These are phyloP conservation scores for Corymbia citriodora DNA, from an alignment of 441 rosid genomes.

Conservation along the genomic window DNA sequence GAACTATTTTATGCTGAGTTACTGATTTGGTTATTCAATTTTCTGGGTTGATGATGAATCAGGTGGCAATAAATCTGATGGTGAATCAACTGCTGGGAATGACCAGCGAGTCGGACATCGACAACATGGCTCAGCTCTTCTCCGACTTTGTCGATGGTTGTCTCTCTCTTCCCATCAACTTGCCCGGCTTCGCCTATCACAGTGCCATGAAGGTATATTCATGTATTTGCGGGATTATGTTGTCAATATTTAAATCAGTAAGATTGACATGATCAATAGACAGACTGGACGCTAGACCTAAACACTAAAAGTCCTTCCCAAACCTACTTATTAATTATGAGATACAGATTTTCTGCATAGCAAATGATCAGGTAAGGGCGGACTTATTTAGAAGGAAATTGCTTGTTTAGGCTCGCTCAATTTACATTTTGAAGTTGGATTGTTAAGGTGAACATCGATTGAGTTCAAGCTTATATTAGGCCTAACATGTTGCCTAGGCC, in stretches of 20 bases:
- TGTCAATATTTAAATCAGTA: background rate
- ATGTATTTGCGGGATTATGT: background rate
- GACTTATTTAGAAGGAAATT: background rate
- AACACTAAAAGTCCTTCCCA: background rate
- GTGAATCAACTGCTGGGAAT: slow-evolving; percentile 69
- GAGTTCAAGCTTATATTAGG: background rate
- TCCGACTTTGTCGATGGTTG: slow-evolving; percentile 88
- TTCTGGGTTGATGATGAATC: background rate
- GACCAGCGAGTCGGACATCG: slow-evolving; percentile 50
- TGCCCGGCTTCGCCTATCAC: slow-evolving; percentile 72
- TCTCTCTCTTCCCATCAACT: slow-evolving; percentile 68
- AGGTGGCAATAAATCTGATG: slow-evolving; percentile 84
- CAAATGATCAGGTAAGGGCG: background rate
- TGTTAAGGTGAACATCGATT: background rate
- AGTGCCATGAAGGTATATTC: slow-evolving; percentile 63
- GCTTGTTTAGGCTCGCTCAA: background rate
- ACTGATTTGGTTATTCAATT: background rate
- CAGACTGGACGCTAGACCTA: background rate
- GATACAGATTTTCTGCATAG: background rate
- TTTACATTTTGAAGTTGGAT: background rate
- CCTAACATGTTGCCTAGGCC: background rate
- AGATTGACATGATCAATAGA: background rate
- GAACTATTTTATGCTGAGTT: background rate
- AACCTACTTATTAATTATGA: background rate
- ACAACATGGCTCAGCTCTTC: slow-evolving; percentile 67